A percentile compares a stretch with the other conserved stretches of the same genome.
Evolutionary conservation across 1,139 yeast genomes (phyloP).

Genomic region (Magnusiomyces paraingens): DNA sequence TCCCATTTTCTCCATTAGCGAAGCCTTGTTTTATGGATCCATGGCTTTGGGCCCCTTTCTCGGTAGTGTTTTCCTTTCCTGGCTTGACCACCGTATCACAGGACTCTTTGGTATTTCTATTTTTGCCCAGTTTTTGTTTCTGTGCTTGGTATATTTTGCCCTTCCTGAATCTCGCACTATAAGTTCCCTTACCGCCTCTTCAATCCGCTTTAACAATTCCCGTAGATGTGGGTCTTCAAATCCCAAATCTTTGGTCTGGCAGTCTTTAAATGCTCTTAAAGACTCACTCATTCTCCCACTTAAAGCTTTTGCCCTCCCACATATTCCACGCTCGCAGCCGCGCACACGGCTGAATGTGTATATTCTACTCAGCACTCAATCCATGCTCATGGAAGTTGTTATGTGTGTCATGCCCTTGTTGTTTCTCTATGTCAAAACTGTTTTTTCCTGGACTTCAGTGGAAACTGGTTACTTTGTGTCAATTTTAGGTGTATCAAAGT

Average conservation of each 20-base stretch:
- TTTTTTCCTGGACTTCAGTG: slow-evolving; percentile 53
- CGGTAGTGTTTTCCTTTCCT: slow-evolving; percentile 40
- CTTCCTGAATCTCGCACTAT: slow-evolving; percentile 57
- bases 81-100: slow-evolving; percentile 25
- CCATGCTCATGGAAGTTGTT: slow-evolving; percentile 35
- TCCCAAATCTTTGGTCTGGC: neutral
- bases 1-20: slow-evolving; percentile 48
- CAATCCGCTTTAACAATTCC: slow-evolving; percentile 35
- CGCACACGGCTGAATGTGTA: slow-evolving; percentile 43
- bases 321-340: slow-evolving; percentile 36
- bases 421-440: slow-evolving; percentile 52
- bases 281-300: slow-evolving; percentile 41
- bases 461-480: slow-evolving; percentile 58
- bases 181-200: slow-evolving; percentile 43
- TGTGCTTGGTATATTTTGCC: slow-evolving; percentile 36
- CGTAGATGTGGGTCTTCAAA: neutral
- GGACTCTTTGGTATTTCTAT: slow-evolving; percentile 27
- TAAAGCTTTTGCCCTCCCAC: slow-evolving; percentile 31
- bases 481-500: slow-evolving; percentile 43
- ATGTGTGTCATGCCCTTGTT: slow-evolving; percentile 41
- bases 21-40: slow-evolving; percentile 56
- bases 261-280: neutral
- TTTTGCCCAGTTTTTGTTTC: slow-evolving; percentile 22
- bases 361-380: slow-evolving; percentile 44
- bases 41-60: slow-evolving; percentile 57